A percentile compares a stretch with the other conserved stretches of the same genome.
Evolutionary conservation across 805 yeast species (phyloP).

Genomic region (Ogataea methylovora): DNA sequence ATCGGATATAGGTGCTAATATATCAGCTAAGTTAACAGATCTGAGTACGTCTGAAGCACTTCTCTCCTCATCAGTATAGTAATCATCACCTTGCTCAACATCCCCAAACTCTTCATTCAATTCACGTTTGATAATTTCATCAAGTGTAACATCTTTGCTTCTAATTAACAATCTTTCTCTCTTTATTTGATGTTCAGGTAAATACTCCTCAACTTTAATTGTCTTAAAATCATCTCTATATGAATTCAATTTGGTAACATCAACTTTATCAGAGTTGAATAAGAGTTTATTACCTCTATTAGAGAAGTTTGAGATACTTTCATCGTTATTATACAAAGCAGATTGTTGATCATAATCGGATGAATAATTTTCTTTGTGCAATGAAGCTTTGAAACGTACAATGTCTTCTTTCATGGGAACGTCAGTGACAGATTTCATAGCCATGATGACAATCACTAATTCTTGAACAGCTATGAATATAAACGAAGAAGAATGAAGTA

Average conservation of each 20-base stretch:
- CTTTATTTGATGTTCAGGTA: slow-evolving; percentile 11
- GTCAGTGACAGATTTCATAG: too few species aligned
- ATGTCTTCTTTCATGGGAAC: slow-evolving; percentile 13
- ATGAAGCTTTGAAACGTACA: slow-evolving; percentile 16
- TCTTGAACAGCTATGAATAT: too few species aligned
- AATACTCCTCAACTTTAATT: slow-evolving; percentile 11
- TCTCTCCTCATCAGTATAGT: slow-evolving; percentile 7
- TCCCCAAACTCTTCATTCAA: slow-evolving; percentile 22
- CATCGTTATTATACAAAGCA: slow-evolving; percentile 6
- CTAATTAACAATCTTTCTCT: slow-evolving; percentile 15
- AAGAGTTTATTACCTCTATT: slow-evolving; percentile 26
- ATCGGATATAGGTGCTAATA: slow-evolving; percentile 71
- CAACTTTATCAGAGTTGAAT: slow-evolving; percentile 16
- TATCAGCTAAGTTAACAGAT: slow-evolving; percentile 44
- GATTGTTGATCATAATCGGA: slow-evolving; percentile 4
- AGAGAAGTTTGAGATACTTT: slow-evolving; percentile 12
- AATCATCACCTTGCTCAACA: slow-evolving; percentile 13
- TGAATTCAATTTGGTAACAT: slow-evolving; percentile 16
- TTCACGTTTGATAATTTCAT: slow-evolving; percentile 17
- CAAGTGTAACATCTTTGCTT: slow-evolving; percentile 17
- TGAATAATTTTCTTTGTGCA: slow-evolving; percentile 9
- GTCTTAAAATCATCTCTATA: slow-evolving; percentile 14
- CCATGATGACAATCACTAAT: too few species aligned
- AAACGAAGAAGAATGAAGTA: too few species aligned
- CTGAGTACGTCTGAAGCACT: slow-evolving; percentile 36